These are phyloP conservation scores for Castanea sativa DNA, from an alignment of 306 rosid species.

Conservation along the genomic window DNA sequence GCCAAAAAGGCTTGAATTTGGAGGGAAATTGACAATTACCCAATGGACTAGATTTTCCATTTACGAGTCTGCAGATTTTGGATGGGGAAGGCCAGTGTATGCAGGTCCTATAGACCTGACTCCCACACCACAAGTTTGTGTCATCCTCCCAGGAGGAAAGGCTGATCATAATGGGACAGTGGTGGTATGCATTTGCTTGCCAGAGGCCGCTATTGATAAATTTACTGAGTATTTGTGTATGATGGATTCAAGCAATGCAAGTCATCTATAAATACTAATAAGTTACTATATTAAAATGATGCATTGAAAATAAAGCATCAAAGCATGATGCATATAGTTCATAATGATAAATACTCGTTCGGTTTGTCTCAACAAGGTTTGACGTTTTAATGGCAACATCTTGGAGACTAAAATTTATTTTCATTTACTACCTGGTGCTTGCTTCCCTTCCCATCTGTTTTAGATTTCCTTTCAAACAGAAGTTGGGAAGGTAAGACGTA, in stretches of 20 bases:
- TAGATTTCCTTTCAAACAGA: too few species aligned
- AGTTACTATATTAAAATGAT: neutral
- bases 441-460: too few species aligned
- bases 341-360: neutral
- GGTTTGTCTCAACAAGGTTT: neutral
- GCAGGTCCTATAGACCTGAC: constrained; percentile 92
- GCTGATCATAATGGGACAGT: constrained; percentile 48
- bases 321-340: too few species aligned
- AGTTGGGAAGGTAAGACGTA: too few species aligned
- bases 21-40: constrained; percentile 78
- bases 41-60: constrained; percentile 94
- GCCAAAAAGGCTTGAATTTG: constrained; percentile 80
- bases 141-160: constrained; percentile 69
- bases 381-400: neutral
- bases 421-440: too few species aligned
- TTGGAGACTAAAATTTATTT: too few species aligned
- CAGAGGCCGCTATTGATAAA: constrained; percentile 53
- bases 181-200: constrained; percentile 85
- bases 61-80: constrained; percentile 75
- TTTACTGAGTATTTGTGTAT: constrained; percentile 47
- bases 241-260: constrained; percentile 15
- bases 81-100: constrained; percentile 82
- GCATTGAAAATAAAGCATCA: neutral
- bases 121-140: constrained; percentile 93
- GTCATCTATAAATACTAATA: neutral